Percentiles rank a stretch among this genome's conserved stretches.
These are phyloP conservation scores for Aspergillus bertholletiae DNA, from an alignment of 495 filamentous ascomycete species.

Conservation along the genomic window DNA sequence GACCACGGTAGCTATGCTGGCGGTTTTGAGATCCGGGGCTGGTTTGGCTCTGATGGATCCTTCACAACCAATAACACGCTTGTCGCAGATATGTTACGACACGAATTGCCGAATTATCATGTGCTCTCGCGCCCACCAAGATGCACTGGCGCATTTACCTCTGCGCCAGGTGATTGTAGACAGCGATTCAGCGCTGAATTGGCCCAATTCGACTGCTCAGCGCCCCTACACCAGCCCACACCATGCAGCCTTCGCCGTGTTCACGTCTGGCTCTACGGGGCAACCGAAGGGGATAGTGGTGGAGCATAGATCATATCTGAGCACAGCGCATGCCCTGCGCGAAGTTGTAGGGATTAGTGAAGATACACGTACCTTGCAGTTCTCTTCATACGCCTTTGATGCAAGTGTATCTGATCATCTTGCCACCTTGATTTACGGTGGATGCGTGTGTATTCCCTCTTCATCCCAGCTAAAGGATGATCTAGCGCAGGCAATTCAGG, in stretches of 20 bases:
- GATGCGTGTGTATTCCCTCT: constrained; percentile 18
- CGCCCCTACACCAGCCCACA: neutral
- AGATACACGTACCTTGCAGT: constrained; percentile 11
- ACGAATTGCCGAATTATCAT: too few relatives aligned
- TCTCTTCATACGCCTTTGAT: constrained; percentile 16
- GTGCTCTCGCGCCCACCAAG: too few relatives aligned
- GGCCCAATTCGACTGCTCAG: neutral
- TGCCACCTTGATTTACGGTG: constrained; percentile 12
- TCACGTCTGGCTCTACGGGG: constrained; percentile 80
- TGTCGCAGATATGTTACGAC: neutral
- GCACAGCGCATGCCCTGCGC: constrained; percentile 40
- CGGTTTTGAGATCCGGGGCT: constrained; percentile 50
- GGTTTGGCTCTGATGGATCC: constrained; percentile 12
- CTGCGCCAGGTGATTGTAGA: too few relatives aligned
- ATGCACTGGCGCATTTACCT: neutral
- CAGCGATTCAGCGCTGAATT: too few relatives aligned
- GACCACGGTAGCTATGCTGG: constrained; percentile 34
- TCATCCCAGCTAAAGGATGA: too few relatives aligned
- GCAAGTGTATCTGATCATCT: constrained; percentile 12
- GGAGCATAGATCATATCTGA: constrained; percentile 25
- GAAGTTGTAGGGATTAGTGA: constrained; percentile 50
- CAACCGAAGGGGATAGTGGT: constrained; percentile 75
- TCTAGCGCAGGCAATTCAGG: too few relatives aligned
- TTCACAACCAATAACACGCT: constrained; percentile 18
- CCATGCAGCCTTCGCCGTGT: constrained; percentile 36